Evolutionary conservation across 2,329 filamentous ascomycete species (phyloP), one percentile per base, ranked within the genome.

Genomic region (Xylaria sp.): DNA sequence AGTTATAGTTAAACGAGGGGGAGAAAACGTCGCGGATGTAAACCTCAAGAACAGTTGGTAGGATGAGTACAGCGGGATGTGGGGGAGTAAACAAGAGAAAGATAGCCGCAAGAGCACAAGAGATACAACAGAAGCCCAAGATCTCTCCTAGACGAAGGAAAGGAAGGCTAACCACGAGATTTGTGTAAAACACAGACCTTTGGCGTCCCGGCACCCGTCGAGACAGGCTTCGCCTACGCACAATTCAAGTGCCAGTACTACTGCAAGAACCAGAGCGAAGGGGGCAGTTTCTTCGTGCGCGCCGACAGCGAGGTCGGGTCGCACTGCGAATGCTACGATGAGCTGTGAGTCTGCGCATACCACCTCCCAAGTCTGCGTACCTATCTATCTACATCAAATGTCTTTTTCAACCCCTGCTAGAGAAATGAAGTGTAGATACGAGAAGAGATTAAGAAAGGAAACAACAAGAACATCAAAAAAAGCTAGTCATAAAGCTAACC

Each of bases 231-330:
- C 61, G 72, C 72, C 37, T 74, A 71, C 61, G 68, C 70, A 2
- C 71, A 73, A 60, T 74, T 70, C 71, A 74, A 73, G 67, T 74
- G 72, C 68, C 72, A 74, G 65, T 74, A 71, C 65, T 72, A 70
- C 63, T 74, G 72, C 68, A 60, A 69, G 43, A 66, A 67, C 52
- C 40, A 54, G n/a, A 59, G 59, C 35, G 25, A 33, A 10, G 66
- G 69, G 49, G 68, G 64, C 8, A 70, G 70, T 51, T 74, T 74
- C 68, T 74, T 72, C 66, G 71, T 73, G 19, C 68, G 62, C 15
- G 54, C 35, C 9, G 59, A 51, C 15, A 54, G 33, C 17, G 44
- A 56, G 8, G 35, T 56, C 29, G 69, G 71, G 3, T 69, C 70
- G 7, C 54, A 62, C 17, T 74, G 72, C 60, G 65, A 64, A 15